A percentile compares a stretch with the other conserved stretches of the same genome.
These are phyloP conservation scores for Porphyridium purpureum DNA, from an alignment of 23 red algal genomes.

Conservation along the genomic window DNA sequence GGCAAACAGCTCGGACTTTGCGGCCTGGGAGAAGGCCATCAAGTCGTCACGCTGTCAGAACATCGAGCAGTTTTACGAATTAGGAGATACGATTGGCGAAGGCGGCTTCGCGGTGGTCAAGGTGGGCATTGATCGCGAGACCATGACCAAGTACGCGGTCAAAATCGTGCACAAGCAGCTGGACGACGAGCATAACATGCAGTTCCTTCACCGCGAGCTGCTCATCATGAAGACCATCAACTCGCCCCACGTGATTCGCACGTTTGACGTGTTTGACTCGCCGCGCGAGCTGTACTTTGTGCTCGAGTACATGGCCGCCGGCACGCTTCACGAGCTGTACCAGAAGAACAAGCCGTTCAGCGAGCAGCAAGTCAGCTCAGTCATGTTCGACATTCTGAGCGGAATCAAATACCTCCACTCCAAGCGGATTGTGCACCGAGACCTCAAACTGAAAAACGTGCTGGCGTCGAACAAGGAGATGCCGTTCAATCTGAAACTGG, in stretches of 20 bases:
- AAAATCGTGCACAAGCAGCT: conserved; percentile 85
- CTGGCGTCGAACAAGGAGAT: conserved; percentile 47
- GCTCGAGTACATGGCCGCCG: conserved; percentile 69
- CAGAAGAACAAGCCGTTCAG: conserved; percentile 60
- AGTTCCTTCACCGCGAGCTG: conserved; percentile 67
- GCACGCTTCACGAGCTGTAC: conserved; percentile 59
- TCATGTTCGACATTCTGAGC: conserved; percentile 58
- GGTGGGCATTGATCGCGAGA: conserved; percentile 71
- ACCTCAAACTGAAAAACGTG: conserved; percentile 85
- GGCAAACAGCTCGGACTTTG: too few species aligned
- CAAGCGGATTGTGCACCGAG: conserved; percentile 71
- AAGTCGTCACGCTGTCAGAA: neutral
- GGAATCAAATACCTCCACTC: conserved; percentile 69
- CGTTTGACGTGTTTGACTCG: conserved; percentile 77
- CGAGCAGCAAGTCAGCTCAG: conserved; percentile 43
- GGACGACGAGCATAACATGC: conserved; percentile 37
- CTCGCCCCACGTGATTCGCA: conserved; percentile 58
- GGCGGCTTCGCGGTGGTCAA: conserved; percentile 85
- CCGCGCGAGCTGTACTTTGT: conserved; percentile 61
- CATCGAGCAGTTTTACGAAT: conserved; percentile 4
- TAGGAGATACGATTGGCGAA: conserved; percentile 61
- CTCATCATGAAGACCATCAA: conserved; percentile 69
- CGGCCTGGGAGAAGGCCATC: too few species aligned
- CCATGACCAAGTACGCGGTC: conserved; percentile 70
- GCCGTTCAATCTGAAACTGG: conserved; percentile 78